Evolutionary conservation across 257 asterid species (phyloP), one percentile per base, ranked within the genome.

Genomic region (Fraxinus cuspidata): DNA sequence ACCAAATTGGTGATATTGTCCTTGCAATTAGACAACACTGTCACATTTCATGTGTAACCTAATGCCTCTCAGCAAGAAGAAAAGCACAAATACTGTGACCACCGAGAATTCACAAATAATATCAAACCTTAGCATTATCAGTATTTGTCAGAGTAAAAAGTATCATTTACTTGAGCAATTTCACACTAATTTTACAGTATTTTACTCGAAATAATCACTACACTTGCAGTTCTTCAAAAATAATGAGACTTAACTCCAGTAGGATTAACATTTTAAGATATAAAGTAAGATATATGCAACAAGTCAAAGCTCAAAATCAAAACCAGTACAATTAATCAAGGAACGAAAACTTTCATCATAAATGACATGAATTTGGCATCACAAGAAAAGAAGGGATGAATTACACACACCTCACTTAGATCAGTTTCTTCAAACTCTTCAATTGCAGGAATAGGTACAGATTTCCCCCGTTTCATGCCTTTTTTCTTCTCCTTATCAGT

Each of bases 371-470:
- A 77, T 8, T 23, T 27, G 70, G 42, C 27, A 1, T 27, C 13
- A 37, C 29, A 42, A 73, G 35, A 63, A 27, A 11, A 12, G 34
- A 63, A 19, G 64, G 49, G 74, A 68, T 65, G 71, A 5, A 73
- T 25, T 13, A 40, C 84, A 34, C 83, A 53, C 87, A 93, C 99
- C 97, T 92, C 98, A 78, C 85, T 96, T 81, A 93, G 85, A 73
- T 85, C 95, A 85, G 75, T 82, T 85, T 96, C 97, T 76, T 89
- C 97, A 86, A 90, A 93, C 79, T 92, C 94, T 34, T 93, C 97
- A 71, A 93, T 90, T 31, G 72, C 81, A 73, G 97, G 97, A 44
- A 87, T 86, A 38, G 87, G 53, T 67, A 47, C 78, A 79, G 91
- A 47, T 83, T 85, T 89, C 76, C 87, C 91, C 67, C 88, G 86